Evolutionary conservation across 148 eudicot genomes (phyloP).

Genomic region (Euryodendron excelsum): DNA sequence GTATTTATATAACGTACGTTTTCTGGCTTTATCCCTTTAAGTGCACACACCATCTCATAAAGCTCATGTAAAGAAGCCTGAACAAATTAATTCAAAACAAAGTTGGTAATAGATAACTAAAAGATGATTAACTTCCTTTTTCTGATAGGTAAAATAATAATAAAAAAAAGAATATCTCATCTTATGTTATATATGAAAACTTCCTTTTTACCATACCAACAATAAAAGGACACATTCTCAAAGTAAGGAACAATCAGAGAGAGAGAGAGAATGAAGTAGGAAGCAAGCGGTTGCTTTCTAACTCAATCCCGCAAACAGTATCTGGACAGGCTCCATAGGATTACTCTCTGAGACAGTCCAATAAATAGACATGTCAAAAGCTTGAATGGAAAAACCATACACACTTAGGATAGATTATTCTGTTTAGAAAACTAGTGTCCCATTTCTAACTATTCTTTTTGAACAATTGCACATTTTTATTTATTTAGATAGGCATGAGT

Average conservation of each 20-base stretch:
- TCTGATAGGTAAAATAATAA: no score
- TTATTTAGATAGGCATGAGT: not conserved
- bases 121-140: no score
- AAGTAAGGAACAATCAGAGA: not conserved
- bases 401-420: not conserved
- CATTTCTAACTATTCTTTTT: not conserved
- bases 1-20: conserved; percentile 45
- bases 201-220: not conserved
- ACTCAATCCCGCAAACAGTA: no score
- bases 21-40: conserved; percentile 48
- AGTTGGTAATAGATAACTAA: not conserved
- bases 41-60: conserved; percentile 58
- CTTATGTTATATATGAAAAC: not conserved
- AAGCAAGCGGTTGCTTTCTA: not conserved
- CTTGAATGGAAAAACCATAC: no score
- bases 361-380: no score
- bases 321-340: no score
- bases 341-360: no score
- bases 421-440: not conserved
- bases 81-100: not conserved
- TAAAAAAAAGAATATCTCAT: no score
- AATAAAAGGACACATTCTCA: not conserved
- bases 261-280: no score
- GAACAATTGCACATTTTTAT: not conserved
- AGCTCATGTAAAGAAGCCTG: conserved; percentile 81